Conservation (phyloP, 1,284 basidiomycete genomes). For the Ganoderma meredithae region DNA sequence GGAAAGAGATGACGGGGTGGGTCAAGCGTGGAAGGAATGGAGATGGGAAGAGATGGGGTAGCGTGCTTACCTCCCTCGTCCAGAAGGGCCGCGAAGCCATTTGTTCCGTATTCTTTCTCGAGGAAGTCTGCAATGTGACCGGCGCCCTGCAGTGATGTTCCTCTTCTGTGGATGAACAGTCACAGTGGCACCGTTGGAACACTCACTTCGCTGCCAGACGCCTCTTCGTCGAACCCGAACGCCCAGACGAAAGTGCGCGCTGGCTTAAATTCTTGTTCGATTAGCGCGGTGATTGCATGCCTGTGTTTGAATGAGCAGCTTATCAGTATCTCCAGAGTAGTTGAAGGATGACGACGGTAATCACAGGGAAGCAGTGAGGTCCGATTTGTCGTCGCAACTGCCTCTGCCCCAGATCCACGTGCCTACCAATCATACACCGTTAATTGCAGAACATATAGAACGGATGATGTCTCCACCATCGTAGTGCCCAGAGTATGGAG, state of each 20-base stretch:
- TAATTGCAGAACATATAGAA: no score
- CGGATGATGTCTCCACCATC: constrained; percentile 37
- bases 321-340: not conserved
- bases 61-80: constrained; percentile 54
- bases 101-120: constrained; percentile 55
- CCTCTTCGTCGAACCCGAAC: constrained; percentile 77
- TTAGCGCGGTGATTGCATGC: constrained; percentile 57
- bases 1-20: not conserved
- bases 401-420: constrained; percentile 71
- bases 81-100: constrained; percentile 62
- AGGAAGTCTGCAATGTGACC: constrained; percentile 52
- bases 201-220: constrained; percentile 53
- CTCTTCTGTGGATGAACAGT: not conserved
- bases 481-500: constrained; percentile 45
- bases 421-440: constrained; percentile 34
- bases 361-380: constrained; percentile 62
- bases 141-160: constrained; percentile 51
- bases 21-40: not conserved
- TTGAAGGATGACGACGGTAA: constrained; percentile 6
- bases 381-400: constrained; percentile 66
- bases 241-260: constrained; percentile 65
- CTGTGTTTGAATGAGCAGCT: constrained; percentile 37
- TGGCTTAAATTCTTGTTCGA: constrained; percentile 58
- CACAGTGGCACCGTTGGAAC: constrained; percentile 10
- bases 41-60: no score